Evolutionary conservation across 2,329 filamentous ascomycete species (phyloP), one percentile per base, ranked within the genome.

Genomic region (Colletotrichum incanum): DNA sequence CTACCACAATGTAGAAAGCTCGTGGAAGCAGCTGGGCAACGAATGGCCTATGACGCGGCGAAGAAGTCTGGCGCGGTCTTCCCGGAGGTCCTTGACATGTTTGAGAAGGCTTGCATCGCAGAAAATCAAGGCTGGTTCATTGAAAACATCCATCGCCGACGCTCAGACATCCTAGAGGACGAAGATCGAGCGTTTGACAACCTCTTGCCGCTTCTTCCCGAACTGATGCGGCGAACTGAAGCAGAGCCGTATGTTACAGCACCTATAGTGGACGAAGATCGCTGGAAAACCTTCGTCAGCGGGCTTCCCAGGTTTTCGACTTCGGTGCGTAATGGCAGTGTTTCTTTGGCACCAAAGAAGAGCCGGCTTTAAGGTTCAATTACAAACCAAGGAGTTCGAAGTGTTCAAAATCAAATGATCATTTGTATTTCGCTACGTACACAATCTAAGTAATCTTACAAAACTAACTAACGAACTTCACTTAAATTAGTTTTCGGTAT

Each of bases 231-330:
- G n/a, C n/a, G 47, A 23, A 50, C 47, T 23, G 26, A 26, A 23
- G 47, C 5, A 9, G 1, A 50, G 26, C 20, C n/a, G 3, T 50
- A 50, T 23, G 26, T 26, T 23, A 50, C 47, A 50, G 47, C 5
- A 23, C 47, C 47, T 23, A 50, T 50, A 20, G n/a, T 14, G 20
- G 8, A 14, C 18, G 47, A 23, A 20, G 47, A 11, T 20, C 47
- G 20, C 26, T 50, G n/a, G 1, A 50, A 23, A 50, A 23, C 20
- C 76, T 20, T 68, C 75, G n/a, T n/a, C n/a, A n/a, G n/a, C n/a
- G n/a, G n/a, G n/a, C n/a, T n/a, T n/a, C n/a, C n/a, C n/a, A n/a
- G n/a, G n/a, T n/a, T n/a, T n/a, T n/a, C n/a, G n/a, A n/a, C n/a
- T n/a, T n/a, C n/a, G n/a, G n/a, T n/a, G n/a, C n/a, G n/a, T n/a